Evolutionary conservation across 345 rosid species (phyloP), one percentile per base, ranked within the genome.

Genomic region (Gossypium arboreum): DNA sequence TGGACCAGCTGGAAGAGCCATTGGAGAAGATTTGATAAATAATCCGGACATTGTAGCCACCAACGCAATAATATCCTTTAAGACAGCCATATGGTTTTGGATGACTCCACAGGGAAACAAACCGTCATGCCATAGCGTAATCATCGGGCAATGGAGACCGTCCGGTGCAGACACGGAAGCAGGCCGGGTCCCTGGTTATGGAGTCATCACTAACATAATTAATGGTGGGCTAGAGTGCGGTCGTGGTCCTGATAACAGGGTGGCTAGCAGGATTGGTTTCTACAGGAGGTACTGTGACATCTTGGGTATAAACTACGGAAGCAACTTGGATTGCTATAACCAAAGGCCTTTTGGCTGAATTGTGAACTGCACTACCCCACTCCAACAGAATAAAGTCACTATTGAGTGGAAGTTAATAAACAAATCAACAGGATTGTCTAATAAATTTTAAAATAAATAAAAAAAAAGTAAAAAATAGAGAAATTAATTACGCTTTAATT

Each of bases 41-140:
- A 83, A 88, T 47, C 92, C 90, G 45, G 88, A 88, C 59, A 59
- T 75, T 15, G 89, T 85, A n/a, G 88, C 89, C 22, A 88, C 84
- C 10, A 75, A 86, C 73, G 71, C 86, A 1, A 59, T 73, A 7
- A 24, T 86, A 81, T 86, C 92, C 17, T 81, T 81, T 68, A 77
- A 65, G 70, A 77, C 86, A 50, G 81, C 82, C 12, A 72, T 84
- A 13, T 84, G 86, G 86, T 81, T 81, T 29, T 84, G 84, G 84
- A 84, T 81, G 86, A 84, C 83, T 50, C 73, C 84, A 39, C 81
- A 84, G 15, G 79, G 24, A 17, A 79, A 74, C 80, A 83, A 83
- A 78, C 86, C 86, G 55, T 84, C 86, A n/a, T 72, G 83, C 76
- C 85, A 82, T 70, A 41, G 41, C 7, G 82, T 77, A 2, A 79